Evolutionary conservation across 1,139 yeast species (phyloP), one percentile per base, ranked within the genome.

Genomic region (Lodderomyces oxycetoniae): DNA sequence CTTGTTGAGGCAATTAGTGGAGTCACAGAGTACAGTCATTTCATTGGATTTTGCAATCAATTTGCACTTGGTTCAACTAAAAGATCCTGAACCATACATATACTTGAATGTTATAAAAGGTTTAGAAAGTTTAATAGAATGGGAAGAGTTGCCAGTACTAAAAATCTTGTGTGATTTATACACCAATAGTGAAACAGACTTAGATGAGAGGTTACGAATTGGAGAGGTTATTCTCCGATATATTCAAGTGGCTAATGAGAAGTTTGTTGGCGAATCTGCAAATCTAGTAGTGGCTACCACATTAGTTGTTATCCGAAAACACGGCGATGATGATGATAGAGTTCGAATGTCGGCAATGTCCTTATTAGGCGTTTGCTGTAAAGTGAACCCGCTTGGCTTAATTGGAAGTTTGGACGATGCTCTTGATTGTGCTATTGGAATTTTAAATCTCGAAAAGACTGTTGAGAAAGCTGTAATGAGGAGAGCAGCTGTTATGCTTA

Each of bases 341-440:
- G 47, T 87, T 28, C 66, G 96, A 45, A 81, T 87, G 83, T 88
- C 96, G 1, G 77, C 95, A 0, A 71, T 88, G 77, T 85, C 96
- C 1, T 55, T 91, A 11, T 56, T 89, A 13, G 95, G 96, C 14
- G 59, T 71, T 4, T 63, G 83, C 22, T 74, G 88, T 48, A 75
- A 74, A 40, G 63, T 63, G 3, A 77, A 79, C 44, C 79, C 87
- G 0, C 42, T 63, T 2, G 85, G 83, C 0, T 50, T 85, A 2
- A 40, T 65, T 0, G 53, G 55, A 1, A 57, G 63, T 35, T 55
- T 87, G 17, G 57, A 56, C 1, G 82, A 79, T 38, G 70, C 80
- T 6, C 55, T 86, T 30, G 96, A 87, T 50, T 79, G 93, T 49
- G 77, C 85, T 0, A 53, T 85, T 28, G 95, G 95, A 3, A 71